Percentiles rank a stretch among this genome's conserved stretches.
phyloP scores from a whole-genome alignment of 768 basidiomycete genomes.

The Psilocybe tampanensis region DNA sequence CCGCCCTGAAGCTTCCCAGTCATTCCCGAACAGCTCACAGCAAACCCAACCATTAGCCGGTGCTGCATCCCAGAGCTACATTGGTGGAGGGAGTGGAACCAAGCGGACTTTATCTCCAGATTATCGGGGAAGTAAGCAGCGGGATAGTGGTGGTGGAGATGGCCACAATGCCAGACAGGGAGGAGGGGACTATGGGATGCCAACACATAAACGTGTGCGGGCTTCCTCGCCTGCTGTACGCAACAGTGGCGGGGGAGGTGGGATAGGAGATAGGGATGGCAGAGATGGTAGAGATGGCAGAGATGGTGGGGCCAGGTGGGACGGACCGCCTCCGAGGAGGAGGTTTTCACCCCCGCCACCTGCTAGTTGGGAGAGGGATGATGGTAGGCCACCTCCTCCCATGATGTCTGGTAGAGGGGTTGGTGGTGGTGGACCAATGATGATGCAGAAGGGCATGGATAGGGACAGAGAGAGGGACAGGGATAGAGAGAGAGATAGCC shows the following conservation, averaged over 20 bases:
- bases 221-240: slow-evolving; percentile 23
- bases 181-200: slow-evolving; percentile 26
- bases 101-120: slow-evolving; percentile 44
- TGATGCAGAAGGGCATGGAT: slow-evolving; percentile 35
- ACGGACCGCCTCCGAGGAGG: slow-evolving; percentile 45
- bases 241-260: not conserved
- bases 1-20: slow-evolving; percentile 38
- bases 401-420: slow-evolving; percentile 16
- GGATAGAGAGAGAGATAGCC: too few species aligned
- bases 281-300: slow-evolving; percentile 19
- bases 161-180: slow-evolving; percentile 18
- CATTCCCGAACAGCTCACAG: slow-evolving; percentile 25
- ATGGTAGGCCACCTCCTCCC: slow-evolving; percentile 10
- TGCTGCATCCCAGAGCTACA: not conserved
- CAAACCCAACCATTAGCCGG: not conserved
- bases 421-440: slow-evolving; percentile 24
- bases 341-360: slow-evolving; percentile 49
- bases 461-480: slow-evolving; percentile 10
- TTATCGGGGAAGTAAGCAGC: slow-evolving; percentile 26
- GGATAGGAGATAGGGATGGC: slow-evolving; percentile 29
- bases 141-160: slow-evolving; percentile 16
- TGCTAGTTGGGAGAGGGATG: slow-evolving; percentile 48
- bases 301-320: slow-evolving; percentile 32
- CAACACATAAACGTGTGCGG: slow-evolving; percentile 37
- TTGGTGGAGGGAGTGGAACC: not conserved